Conservation (phyloP, 2,329 filamentous ascomycete genomes). For the Ophiostoma australiae region DNA sequence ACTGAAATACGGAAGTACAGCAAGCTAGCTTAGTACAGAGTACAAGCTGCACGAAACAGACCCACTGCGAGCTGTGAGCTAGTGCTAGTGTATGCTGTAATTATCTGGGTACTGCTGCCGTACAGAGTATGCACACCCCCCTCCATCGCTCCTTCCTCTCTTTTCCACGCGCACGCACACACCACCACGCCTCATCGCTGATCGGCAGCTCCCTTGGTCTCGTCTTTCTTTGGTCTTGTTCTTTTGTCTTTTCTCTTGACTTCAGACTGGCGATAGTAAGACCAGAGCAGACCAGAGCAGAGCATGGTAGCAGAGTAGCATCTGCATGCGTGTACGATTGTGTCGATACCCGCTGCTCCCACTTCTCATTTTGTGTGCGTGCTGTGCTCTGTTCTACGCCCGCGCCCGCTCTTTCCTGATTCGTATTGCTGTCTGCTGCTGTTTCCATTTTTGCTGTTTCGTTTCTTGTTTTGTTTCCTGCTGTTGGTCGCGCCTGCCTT, state of each 20-base stretch:
- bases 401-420: conserved; percentile 8
- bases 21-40: neutral
- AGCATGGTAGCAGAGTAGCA: neutral
- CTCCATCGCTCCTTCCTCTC: neutral
- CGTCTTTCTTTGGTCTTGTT: neutral
- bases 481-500: neutral
- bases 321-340: neutral
- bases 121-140: neutral
- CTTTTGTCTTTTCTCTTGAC: neutral
- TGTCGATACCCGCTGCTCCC: neutral
- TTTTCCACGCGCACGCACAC: neutral
- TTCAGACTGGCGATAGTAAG: neutral
- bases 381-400: neutral
- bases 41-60: neutral
- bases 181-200: conserved; percentile 3
- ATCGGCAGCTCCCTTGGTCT: neutral
- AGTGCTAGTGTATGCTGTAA: conserved; percentile 1
- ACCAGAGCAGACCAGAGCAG: neutral
- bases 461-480: conserved; percentile 5
- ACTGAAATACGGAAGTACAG: too few species aligned
- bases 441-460: conserved; percentile 12
- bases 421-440: conserved; percentile 1
- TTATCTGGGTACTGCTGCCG: neutral
- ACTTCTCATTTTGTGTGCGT: neutral
- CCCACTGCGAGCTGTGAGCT: neutral